Evolutionary conservation across 2,329 filamentous ascomycete species (phyloP), one percentile per base, ranked within the genome.

Genomic region (Colletotrichum lupini): DNA sequence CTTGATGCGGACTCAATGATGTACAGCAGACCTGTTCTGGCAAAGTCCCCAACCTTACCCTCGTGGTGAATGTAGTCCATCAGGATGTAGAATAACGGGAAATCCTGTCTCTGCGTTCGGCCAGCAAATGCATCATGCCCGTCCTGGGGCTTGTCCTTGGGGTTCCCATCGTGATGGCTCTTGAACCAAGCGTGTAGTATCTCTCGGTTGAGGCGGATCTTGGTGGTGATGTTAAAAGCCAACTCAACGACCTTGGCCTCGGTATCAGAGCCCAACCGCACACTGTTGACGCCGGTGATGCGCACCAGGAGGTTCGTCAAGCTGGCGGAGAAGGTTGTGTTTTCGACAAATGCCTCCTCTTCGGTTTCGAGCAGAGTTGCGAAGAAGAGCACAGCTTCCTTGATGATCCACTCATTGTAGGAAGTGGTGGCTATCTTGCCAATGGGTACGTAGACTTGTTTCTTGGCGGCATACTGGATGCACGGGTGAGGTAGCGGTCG

Each of bases 11-110:
- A 94, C 83, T 98, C 96, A 77, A 98, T 98, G 73, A 99, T 94
- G 83, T 99, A 99, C 8, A 99, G 88, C 74, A 99, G 82, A 0
- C 97, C 97, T 0, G 97, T 99, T 70, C 97, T 89, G 2, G 97
- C 96, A 86, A 99, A 99, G 82, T 99, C 97, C 14, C 97, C 97
- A 22, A 97, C 93, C 68, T 96, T 92, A 55, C 97, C 97, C 80
- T 98, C 96, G 76, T 97, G 93, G 79, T 99, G 96, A 66, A 99
- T 97, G 80, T 98, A 97, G 81, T 99, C 95, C 80, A 99, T 94
- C 76, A 99, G 87, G 53, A 98, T 90, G 81, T 98, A 98, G 83
- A 98, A 98, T 1, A 99, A 85, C 0, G 97, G 97, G 76, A 99
- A 99, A 79, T 98, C 96, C 76, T 95, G 94, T 81, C 95, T 93